Evolutionary conservation across 2,329 filamentous ascomycete species (phyloP).

Genomic region (Arthrobotrys sinensis): DNA sequence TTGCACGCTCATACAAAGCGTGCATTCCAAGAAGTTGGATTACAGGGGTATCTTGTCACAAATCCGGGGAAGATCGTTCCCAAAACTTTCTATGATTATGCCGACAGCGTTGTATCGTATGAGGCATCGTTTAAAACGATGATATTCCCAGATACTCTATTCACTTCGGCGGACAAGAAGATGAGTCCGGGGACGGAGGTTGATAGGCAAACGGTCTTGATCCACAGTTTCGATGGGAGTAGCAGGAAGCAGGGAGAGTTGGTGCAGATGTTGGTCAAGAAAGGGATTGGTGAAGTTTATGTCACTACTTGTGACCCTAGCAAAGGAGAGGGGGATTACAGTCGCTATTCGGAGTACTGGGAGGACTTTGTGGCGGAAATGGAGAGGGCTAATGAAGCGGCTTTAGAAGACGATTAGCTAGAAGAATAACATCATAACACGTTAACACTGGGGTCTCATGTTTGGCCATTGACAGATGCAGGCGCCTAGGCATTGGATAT

Average conservation of each 20-base stretch:
- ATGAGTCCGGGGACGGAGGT: slow-evolving; percentile 29
- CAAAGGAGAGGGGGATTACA: slow-evolving; percentile 55
- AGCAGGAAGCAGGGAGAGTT: slow-evolving; percentile 54
- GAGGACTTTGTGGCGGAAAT: slow-evolving; percentile 55
- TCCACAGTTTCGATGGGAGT: slow-evolving; percentile 54
- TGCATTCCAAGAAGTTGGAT: slow-evolving; percentile 31
- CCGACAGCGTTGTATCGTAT: slow-evolving; percentile 50
- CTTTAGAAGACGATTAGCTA: slow-evolving; percentile 6
- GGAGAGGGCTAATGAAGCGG: slow-evolving; percentile 44
- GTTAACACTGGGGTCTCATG: too few species aligned
- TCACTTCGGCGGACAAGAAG: slow-evolving; percentile 43
- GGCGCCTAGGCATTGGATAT: too few species aligned
- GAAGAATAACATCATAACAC: too few species aligned
- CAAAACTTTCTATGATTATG: slow-evolving; percentile 45
- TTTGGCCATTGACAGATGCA: too few species aligned
- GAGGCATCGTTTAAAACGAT: slow-evolving; percentile 56
- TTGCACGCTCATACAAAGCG: slow-evolving; percentile 29
- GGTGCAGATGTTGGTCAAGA: slow-evolving; percentile 44
- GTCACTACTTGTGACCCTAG: slow-evolving; percentile 51
- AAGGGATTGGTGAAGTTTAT: slow-evolving; percentile 53
- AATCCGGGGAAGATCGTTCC: slow-evolving; percentile 53
- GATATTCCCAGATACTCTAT: slow-evolving; percentile 49
- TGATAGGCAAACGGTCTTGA: slow-evolving; percentile 44
- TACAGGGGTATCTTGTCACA: slow-evolving; percentile 41
- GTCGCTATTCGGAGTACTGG: slow-evolving; percentile 52